Evolutionary conservation across 441 rosid genomes (phyloP).

Genomic region (Erodium texanum): DNA sequence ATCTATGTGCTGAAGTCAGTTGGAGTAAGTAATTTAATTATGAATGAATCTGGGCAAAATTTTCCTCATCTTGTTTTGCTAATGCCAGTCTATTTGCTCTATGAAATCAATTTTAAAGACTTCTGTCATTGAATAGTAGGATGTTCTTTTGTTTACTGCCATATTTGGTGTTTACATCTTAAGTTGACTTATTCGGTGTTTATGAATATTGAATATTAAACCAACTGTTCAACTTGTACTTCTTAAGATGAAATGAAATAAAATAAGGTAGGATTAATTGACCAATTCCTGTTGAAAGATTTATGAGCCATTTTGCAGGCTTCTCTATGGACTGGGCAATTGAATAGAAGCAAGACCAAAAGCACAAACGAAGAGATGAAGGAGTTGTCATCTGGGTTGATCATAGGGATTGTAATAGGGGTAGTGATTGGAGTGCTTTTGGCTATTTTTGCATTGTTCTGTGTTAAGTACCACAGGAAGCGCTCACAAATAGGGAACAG

Average conservation of each 20-base stretch:
- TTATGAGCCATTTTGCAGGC: conserved; percentile 25
- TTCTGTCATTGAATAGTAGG: conserved; percentile 14
- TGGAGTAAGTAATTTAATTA: conserved; percentile 6
- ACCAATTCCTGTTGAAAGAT: conserved; percentile 16
- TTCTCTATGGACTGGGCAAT: conserved; percentile 35
- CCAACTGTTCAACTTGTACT: not conserved
- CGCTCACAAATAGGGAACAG: conserved; percentile 76
- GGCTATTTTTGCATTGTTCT: conserved; percentile 55
- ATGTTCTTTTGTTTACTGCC: conserved; percentile 20
- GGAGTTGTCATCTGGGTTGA: conserved; percentile 72
- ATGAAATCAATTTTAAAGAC: conserved; percentile 20
- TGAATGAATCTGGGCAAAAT: not conserved
- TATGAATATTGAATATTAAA: conserved; percentile 10
- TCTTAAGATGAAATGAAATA: not conserved
- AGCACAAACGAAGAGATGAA: conserved; percentile 46
- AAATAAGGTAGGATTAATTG: conserved; percentile 17
- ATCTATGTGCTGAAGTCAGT: not conserved
- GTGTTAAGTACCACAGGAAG: conserved; percentile 67
- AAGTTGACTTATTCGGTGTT: conserved; percentile 21
- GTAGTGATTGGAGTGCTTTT: conserved; percentile 78
- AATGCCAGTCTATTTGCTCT: conserved; percentile 5
- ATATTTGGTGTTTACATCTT: conserved; percentile 13
- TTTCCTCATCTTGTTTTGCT: conserved; percentile 11
- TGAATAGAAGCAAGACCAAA: conserved; percentile 22
- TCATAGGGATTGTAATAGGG: conserved; percentile 82